Evolutionary conservation across 1,139 yeast genomes (phyloP).

Genomic region (Meyerozyma smithsonii): DNA sequence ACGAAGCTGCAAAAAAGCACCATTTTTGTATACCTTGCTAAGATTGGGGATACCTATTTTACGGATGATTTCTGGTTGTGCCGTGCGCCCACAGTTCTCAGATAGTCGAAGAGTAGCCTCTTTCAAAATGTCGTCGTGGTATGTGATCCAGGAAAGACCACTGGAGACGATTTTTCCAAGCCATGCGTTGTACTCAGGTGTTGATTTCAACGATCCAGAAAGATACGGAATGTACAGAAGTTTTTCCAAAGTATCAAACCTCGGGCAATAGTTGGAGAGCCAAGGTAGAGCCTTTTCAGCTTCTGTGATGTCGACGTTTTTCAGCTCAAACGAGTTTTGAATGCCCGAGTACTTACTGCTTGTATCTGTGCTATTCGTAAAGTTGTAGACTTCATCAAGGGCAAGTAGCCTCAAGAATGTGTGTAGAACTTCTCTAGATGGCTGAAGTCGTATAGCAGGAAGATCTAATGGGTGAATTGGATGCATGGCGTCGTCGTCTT

Average conservation of each 20-base stretch:
- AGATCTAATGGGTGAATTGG: slow-evolving; percentile 63
- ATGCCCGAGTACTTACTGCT: slow-evolving; percentile 9
- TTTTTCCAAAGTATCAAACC: slow-evolving; percentile 21
- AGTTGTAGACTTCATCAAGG: slow-evolving; percentile 53
- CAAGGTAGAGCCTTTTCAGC: slow-evolving; percentile 32
- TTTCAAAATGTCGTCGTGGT: slow-evolving; percentile 37
- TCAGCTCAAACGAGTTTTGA: slow-evolving; percentile 19
- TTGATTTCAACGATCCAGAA: slow-evolving; percentile 20
- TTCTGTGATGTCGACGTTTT: slow-evolving; percentile 19
- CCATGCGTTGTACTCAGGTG: slow-evolving; percentile 45
- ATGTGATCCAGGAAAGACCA: slow-evolving; percentile 47
- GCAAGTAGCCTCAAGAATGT: slow-evolving; percentile 46
- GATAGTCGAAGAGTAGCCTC: slow-evolving; percentile 64
- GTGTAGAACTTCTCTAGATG: slow-evolving; percentile 45
- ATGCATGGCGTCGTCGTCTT: slow-evolving; percentile 20
- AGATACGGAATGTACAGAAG: slow-evolving; percentile 25
- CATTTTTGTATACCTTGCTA: slow-evolving; percentile 9
- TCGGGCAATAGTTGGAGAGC: slow-evolving; percentile 33
- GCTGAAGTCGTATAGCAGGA: slow-evolving; percentile 47
- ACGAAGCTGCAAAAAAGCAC: slow-evolving; percentile 38
- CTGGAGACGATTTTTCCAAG: slow-evolving; percentile 61
- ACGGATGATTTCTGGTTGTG: slow-evolving; percentile 68
- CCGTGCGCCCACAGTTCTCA: slow-evolving; percentile 83
- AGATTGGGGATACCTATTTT: slow-evolving; percentile 36
- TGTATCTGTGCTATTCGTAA: slow-evolving; percentile 23